A percentile compares a stretch with the other conserved stretches of the same genome.
Conservation (phyloP, 2,329 filamentous ascomycete species). For the Penicillium brevicompactum region DNA sequence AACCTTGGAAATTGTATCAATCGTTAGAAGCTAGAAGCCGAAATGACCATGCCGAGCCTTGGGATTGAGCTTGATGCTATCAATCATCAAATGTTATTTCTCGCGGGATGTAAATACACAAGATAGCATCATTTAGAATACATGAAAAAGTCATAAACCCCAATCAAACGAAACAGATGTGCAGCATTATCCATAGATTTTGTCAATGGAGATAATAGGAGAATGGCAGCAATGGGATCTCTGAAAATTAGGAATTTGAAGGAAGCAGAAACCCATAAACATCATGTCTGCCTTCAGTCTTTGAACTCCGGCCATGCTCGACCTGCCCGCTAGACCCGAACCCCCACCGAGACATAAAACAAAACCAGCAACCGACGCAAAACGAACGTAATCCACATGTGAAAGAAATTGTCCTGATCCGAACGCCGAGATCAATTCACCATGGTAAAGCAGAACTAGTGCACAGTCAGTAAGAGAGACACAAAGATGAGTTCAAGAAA, state of each 20-base stretch:
- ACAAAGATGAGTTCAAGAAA: constrained; percentile 1
- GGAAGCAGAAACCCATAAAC: constrained; percentile 11
- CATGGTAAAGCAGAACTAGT: constrained; percentile 5
- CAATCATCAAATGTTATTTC: neutral
- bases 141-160: neutral
- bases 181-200: constrained; percentile 28
- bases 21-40: too few relatives aligned
- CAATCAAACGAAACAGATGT: constrained; percentile 2
- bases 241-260: constrained; percentile 10
- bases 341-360: constrained; percentile 9
- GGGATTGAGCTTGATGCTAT: neutral
- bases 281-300: constrained; percentile 22
- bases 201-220: constrained; percentile 26
- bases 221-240: constrained; percentile 5
- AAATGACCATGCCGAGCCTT: too few relatives aligned
- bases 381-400: constrained; percentile 7
- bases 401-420: constrained; percentile 3
- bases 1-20: too few relatives aligned
- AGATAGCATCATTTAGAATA: neutral
- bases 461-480: neutral
- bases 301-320: constrained; percentile 29
- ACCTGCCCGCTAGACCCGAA: constrained; percentile 17
- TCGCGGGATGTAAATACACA: neutral
- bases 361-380: constrained; percentile 10
- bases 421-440: constrained; percentile 20